These are phyloP conservation scores for Populus hybrid DNA, from an alignment of 441 rosid genomes.

Conservation along the genomic window DNA sequence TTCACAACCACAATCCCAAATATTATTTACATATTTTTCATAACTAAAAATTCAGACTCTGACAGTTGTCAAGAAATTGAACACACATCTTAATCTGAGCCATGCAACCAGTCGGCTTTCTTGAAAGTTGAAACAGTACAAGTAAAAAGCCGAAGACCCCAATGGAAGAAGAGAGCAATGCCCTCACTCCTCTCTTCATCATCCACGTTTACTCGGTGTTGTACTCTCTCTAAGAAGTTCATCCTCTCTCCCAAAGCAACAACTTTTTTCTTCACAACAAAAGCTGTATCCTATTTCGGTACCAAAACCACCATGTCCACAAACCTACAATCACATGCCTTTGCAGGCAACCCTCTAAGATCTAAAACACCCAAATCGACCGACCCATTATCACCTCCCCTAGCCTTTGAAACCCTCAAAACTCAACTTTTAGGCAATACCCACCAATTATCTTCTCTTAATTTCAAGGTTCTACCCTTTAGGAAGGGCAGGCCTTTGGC, in stretches of 20 bases:
- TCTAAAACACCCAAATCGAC: slow-evolving; percentile 58
- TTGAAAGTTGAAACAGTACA: not conserved
- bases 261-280: slow-evolving; percentile 22
- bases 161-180: slow-evolving; percentile 32
- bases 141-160: not conserved
- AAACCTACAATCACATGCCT: slow-evolving; percentile 64
- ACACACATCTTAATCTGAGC: not conserved
- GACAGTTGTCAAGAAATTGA: not conserved
- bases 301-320: slow-evolving; percentile 56
- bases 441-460: slow-evolving; percentile 39
- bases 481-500: slow-evolving; percentile 80
- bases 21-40: too few species aligned
- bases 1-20: too few species aligned
- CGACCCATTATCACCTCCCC: slow-evolving; percentile 57
- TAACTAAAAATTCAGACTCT: not conserved
- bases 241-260: slow-evolving; percentile 25
- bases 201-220: slow-evolving; percentile 15
- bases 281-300: slow-evolving; percentile 19
- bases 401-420: slow-evolving; percentile 72
- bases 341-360: slow-evolving; percentile 71
- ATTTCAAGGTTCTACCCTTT: slow-evolving; percentile 74
- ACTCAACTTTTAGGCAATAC: slow-evolving; percentile 46
- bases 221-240: not conserved
- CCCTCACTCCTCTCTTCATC: slow-evolving; percentile 38
- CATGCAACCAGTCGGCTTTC: not conserved